A percentile compares a stretch with the other conserved stretches of the same genome.
These are phyloP conservation scores for Inga laurina DNA, from an alignment of 306 rosid species.

Conservation along the genomic window DNA sequence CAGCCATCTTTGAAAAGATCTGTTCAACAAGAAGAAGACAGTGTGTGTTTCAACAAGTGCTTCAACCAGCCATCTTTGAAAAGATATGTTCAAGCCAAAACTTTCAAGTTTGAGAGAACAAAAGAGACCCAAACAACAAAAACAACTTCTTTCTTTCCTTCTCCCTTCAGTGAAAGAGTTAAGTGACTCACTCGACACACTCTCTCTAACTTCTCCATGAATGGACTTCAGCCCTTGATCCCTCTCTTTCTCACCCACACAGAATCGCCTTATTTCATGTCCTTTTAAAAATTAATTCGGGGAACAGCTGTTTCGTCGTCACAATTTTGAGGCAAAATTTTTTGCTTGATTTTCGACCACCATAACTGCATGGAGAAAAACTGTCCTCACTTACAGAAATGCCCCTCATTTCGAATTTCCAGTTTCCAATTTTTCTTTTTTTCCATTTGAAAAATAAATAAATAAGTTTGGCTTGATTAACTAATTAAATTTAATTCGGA, in stretches of 20 bases:
- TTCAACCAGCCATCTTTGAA: slow-evolving; percentile 16
- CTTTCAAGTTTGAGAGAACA: background rate
- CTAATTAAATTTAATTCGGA: slow-evolving; percentile 31
- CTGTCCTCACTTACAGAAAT: slow-evolving; percentile 36
- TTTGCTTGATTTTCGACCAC: slow-evolving; percentile 37
- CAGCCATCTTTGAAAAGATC: background rate
- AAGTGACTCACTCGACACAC: background rate
- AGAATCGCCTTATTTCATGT: background rate
- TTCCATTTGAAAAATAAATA: too few relatives aligned
- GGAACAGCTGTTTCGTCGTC: slow-evolving; percentile 34
- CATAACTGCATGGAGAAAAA: slow-evolving; percentile 41
- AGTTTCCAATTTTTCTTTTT: background rate
- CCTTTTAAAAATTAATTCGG: slow-evolving; percentile 15
- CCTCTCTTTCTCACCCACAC: background rate
- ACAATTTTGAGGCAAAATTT: slow-evolving; percentile 39
- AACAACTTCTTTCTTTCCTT: background rate
- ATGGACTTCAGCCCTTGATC: background rate
- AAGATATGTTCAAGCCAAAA: background rate
- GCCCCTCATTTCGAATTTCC: slow-evolving; percentile 10
- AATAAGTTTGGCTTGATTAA: too few relatives aligned
- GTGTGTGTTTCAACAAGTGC: background rate
- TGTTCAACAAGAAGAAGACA: background rate
- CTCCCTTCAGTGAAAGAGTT: slow-evolving; percentile 6
- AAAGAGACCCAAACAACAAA: background rate
- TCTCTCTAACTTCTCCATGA: background rate